Conservation (phyloP, 768 basidiomycete genomes). For the Rhizopogon vesiculosus region DNA sequence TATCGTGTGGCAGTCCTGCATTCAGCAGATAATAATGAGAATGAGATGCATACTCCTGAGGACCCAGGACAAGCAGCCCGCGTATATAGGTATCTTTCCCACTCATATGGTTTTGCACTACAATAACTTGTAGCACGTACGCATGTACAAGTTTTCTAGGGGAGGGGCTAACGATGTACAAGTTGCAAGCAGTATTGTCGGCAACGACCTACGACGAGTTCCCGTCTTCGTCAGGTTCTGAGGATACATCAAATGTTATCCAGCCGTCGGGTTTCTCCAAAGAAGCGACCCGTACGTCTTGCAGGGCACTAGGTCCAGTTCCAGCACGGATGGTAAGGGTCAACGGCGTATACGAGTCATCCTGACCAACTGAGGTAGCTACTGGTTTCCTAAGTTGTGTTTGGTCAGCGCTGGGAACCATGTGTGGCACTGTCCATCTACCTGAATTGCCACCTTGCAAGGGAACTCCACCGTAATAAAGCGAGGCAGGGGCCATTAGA, state of each 20-base stretch:
- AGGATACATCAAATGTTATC: constrained; percentile 82
- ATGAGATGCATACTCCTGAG: constrained; percentile 58
- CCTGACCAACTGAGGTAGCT: constrained; percentile 77
- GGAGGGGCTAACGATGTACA: background rate
- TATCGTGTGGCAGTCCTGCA: constrained; percentile 3
- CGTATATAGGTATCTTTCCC: constrained; percentile 99
- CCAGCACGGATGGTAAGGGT: constrained; percentile 89
- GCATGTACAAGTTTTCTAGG: constrained; percentile 80
- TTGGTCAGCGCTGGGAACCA: background rate
- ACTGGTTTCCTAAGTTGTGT: constrained; percentile 69
- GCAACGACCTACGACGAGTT: constrained; percentile 62
- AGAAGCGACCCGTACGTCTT: constrained; percentile 83
- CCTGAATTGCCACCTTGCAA: constrained; percentile 84
- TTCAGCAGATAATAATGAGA: background rate
- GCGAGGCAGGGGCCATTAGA: constrained; percentile 98
- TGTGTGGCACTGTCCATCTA: constrained; percentile 24
- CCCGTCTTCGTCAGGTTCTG: constrained; percentile 74
- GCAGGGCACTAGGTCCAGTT: constrained; percentile 85
- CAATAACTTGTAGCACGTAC: constrained; percentile 85
- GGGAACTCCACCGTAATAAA: constrained; percentile 93
- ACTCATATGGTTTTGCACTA: constrained; percentile 94
- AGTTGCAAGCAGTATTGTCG: background rate
- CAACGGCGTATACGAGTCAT: constrained; percentile 97
- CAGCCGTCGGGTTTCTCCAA: constrained; percentile 93
- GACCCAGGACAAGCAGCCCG: constrained; percentile 83